Evolutionary conservation across 2,329 filamentous ascomycete species (phyloP).

Genomic region (Penicillium sp.): DNA sequence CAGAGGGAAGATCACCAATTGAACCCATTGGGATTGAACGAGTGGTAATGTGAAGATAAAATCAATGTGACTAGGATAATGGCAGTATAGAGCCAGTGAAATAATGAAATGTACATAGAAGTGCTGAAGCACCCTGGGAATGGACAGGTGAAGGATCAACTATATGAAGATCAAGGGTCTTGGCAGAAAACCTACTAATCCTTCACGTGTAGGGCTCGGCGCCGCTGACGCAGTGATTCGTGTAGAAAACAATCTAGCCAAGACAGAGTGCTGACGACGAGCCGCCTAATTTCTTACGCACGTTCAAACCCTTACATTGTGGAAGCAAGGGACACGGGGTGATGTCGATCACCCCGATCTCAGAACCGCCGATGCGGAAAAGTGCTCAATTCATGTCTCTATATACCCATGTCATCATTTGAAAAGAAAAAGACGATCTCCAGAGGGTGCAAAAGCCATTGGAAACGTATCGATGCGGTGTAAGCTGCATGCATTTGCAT

Average conservation of each 20-base stretch:
- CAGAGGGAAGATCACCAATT: background rate
- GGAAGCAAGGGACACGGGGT: background rate
- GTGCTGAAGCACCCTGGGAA: background rate
- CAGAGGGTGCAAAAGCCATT: background rate
- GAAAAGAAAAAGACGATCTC: background rate
- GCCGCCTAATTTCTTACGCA: background rate
- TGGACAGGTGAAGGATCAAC: background rate
- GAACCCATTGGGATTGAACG: background rate
- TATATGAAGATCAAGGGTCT: background rate
- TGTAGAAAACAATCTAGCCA: background rate
- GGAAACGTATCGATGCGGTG: background rate
- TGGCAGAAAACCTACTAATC: no score
- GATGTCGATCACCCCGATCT: background rate
- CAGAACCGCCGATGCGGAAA: no score
- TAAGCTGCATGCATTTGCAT: background rate
- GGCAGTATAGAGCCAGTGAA: background rate
- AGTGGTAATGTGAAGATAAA: background rate
- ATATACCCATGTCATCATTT: background rate
- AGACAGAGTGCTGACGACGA: background rate
- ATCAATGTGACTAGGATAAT: no score
- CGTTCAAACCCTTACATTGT: background rate
- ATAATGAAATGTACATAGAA: background rate
- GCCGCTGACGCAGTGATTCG: background rate
- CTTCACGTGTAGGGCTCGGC: no score
- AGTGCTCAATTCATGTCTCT: background rate